Evolutionary conservation across 2,329 filamentous ascomycete genomes (phyloP).

Genomic region (Ophiostoma novo-ulmi): DNA sequence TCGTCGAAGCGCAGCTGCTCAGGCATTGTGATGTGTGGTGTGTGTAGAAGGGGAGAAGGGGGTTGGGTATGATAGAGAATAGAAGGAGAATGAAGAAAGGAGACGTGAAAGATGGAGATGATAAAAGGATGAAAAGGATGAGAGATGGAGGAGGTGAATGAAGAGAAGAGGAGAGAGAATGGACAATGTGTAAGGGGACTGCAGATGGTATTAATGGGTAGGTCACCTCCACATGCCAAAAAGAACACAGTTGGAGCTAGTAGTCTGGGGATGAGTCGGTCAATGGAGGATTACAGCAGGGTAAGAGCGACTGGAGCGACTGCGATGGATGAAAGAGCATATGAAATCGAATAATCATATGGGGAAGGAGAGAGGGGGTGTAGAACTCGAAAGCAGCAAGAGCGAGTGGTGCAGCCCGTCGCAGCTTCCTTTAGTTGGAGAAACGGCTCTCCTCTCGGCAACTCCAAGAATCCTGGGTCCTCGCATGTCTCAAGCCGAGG

Average conservation of each 20-base stretch:
- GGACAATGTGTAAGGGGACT: conserved; percentile 3
- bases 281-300: neutral
- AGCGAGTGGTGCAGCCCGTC: conserved; percentile 12
- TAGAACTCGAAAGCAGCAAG: neutral
- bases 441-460: conserved; percentile 20
- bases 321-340: neutral
- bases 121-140: conserved; percentile 1
- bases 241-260: conserved; percentile 13
- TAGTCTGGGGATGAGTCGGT: conserved; percentile 12
- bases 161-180: conserved; percentile 10
- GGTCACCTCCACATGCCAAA: conserved; percentile 24
- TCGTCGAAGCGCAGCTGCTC: conserved; percentile 73
- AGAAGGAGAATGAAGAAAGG: neutral
- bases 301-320: neutral
- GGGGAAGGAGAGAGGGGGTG: conserved; percentile 6
- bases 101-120: neutral
- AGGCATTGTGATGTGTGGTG: conserved; percentile 44
- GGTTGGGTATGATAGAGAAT: neutral
- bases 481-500: conserved; percentile 27
- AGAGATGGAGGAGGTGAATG: neutral
- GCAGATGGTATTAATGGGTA: conserved; percentile 15
- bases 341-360: neutral
- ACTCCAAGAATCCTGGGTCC: conserved; percentile 14
- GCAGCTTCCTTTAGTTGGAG: conserved; percentile 16
- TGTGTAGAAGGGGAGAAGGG: conserved; percentile 20